Base-by-base conservation (phyloP, 345 rosid species). In the Eutrema yunnanense region DNA sequence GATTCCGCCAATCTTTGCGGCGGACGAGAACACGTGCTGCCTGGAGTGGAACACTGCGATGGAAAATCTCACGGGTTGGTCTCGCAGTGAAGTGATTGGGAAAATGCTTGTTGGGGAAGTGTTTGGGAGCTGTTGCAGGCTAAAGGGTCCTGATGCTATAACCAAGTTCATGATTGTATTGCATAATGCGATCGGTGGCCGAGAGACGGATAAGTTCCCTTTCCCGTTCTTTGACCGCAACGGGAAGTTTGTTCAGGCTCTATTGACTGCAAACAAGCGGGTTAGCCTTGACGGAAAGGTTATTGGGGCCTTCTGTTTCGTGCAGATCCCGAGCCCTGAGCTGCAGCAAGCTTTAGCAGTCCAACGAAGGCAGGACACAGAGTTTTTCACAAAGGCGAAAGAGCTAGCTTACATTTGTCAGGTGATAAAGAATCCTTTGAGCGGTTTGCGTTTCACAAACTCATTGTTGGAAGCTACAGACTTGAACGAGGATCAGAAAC, bases 1-100 rank as follows among this genome's bases (percentile, higher is more conserved):
- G 85, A 95, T 95, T 69, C 99, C 99, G 30, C 99, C 99, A 6
- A 92, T 92, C 74, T 96, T 96, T 84, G 92, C 96, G 55, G 85
- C 95, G 0, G 99, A 92, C 64, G 96, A 96, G 73, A 92, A 87
- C 77, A 83, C 98, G 0, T 86, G 87, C 74, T 96, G 98, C 87
- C 72, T 84, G 52, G 99, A 96, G 79, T 96, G 99, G 98, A 96
- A 96, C 77, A 84, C 89, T 19, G 96, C 99, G n/a, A 85, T 92
- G 97, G 99, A 92, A 78, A 92, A 84, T 81, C 89, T 96, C 79
- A 96, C 97, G 2, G 97, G 96, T 9, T 90, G 89, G 94, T 47
- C 80, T 14, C 78, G 86, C 32, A 83, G 67, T 19, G 95, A 92
- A 42, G 74, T 87, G 63, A 73, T 96, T 47, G 99, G 98, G 62